A percentile compares a stretch with the other conserved stretches of the same genome.
phyloP scores from a whole-genome alignment of 345 rosid species.

The Combretum micranthum region DNA sequence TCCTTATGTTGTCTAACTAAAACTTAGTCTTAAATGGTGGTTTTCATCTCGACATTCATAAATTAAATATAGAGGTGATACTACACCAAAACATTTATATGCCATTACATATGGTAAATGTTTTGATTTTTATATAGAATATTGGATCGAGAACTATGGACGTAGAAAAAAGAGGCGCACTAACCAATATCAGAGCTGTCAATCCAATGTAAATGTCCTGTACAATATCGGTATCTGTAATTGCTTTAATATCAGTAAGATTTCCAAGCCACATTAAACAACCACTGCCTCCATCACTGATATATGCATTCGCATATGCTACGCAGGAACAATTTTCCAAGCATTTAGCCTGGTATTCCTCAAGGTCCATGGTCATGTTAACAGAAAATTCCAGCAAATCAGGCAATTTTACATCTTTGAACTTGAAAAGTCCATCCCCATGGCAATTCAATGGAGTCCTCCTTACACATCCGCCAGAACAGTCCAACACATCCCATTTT shows the following conservation, averaged over 20 bases:
- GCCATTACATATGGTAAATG: no score
- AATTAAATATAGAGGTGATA: no score
- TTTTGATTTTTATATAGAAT: no score
- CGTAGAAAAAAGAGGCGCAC: no score
- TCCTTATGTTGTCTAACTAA: no score
- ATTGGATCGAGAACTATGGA: no score
- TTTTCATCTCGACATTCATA: no score
- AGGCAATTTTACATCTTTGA: constrained; percentile 24
- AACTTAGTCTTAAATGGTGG: no score
- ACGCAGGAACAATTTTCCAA: constrained; percentile 5
- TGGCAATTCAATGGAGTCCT: constrained; percentile 17
- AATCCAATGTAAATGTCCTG: constrained; percentile 13
- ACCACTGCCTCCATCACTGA: background rate
- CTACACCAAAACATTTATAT: no score
- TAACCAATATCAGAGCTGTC: constrained; percentile 12
- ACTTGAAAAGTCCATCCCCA: constrained; percentile 14
- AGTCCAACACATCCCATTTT: constrained; percentile 8
- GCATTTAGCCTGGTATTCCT: background rate
- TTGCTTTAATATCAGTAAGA: background rate
- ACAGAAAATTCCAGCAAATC: background rate
- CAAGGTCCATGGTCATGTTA: background rate
- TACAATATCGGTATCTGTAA: fast-evolving
- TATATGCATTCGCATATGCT: constrained; percentile 8
- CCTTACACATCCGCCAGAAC: constrained; percentile 29
- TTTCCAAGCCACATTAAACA: constrained; percentile 8